Evolutionary conservation across 805 yeast genomes (phyloP), one percentile per base, ranked within the genome.

Genomic region (Torulaspora indica): DNA sequence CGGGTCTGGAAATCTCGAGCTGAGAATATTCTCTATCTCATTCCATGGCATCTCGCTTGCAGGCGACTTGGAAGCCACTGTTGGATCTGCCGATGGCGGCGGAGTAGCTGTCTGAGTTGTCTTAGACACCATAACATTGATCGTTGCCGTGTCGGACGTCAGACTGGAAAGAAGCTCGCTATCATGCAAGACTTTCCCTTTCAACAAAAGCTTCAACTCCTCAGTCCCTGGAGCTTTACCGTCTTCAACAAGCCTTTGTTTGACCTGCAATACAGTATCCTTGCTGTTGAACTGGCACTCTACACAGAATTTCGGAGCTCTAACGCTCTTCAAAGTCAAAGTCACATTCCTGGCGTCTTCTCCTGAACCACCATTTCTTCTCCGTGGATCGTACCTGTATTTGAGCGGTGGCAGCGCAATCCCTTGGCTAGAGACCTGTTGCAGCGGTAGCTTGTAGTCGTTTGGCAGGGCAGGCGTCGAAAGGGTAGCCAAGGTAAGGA

Each of bases 281-380:
- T 57, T 53, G 1, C 49, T 30, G 20, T 47, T 33, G n/a, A 60
- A 54, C 17, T 58, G 49, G 17, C 61, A 49, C 12, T 58, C 51
- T 12, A 68, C 50, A 30, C 67, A 60, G 62, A 85, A 83, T 57
- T 81, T 85, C 5, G 95, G 95, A 4, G 82, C 77, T 54, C 81
- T 79, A 43, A 87, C 75, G 24, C 90, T 82, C 62, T 82, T 82
- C 58, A 86, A 71, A 4, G 62, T 55, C 12, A 75, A 64, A 10
- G 49, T 46, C 14, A 54, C 40, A 5, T 28, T 8, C 12, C 20
- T 18, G 5, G 38, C 23, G n/a, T 20, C 20, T 3, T 5, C 20
- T 3, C 20, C 35, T 9, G 43, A 13, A 10, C 42, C 29, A 12
- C 27, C 18, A 9, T 42, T 45, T 25, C 47, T 55, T 8, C 53